Base-by-base conservation (phyloP, 306 rosid species). In the Alnus glutinosa region DNA sequence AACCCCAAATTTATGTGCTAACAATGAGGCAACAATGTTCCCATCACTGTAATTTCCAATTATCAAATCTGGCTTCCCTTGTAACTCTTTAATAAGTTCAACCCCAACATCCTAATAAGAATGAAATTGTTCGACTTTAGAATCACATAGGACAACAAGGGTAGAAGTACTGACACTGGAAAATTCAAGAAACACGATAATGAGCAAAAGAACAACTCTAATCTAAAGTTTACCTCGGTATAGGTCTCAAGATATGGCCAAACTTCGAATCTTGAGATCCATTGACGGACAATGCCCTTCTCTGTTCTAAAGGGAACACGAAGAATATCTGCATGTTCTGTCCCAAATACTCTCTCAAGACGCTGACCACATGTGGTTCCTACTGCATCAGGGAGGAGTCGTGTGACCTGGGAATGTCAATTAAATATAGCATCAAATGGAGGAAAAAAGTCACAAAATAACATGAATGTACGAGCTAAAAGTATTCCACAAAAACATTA, bases 31-130 rank as follows among this genome's bases (percentile, higher is more conserved):
- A 62, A 96, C 99, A 36, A 96, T 91, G 87, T 96, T 96, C 55
- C 99, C 99, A 23, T 96, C 99, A 73, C 99, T 96, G 92, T 96
- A 96, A 87, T 96, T 96, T 83, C 99, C 99, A 36, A 96, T 92
- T 63, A 96, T 93, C 78, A 96, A 91, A 82, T 96, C 99, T 30
- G 99, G 99, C 87, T 93, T 96, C 75, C 97, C 96, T 61, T 90
- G 97, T 82, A 96, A 82, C 90, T 93, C 99, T 57, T 89, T 87
- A 34, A 91, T 75, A 79, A 96, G 94, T 77, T 96, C 99, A 5
- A 87, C 87, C 34, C 90, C 97, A 80, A 92, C 98, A 85, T 96
- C 99, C 98, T 94, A 69, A 73, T 75, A 57, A 74, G 79, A 48
- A 4, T 15, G 32, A 55, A 75, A 12, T 34, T 18, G 42, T 14